Base-by-base conservation (phyloP, 345 rosid species). In the Heritiera littoralis region DNA sequence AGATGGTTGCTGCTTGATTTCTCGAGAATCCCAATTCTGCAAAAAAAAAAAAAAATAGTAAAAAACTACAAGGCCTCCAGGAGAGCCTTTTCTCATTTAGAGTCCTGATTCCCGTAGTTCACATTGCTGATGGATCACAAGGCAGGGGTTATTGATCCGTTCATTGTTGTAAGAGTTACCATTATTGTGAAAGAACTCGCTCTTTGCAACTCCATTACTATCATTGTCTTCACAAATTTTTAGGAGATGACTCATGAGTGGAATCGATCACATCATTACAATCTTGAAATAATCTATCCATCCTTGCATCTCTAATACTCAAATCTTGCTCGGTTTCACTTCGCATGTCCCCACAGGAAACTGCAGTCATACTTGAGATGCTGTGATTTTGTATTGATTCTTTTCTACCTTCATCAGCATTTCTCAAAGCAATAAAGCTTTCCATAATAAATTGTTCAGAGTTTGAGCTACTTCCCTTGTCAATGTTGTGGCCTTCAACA, bases 321-420 rank as follows among this genome's bases (percentile, higher is more conserved):
- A 52, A 4, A 66, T 9, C 56, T 65, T 73, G 45, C 51, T 72
- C 66, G 58, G 35, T 12, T 30, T 63, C 69, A 18, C n/a, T 41
- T 12, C 2, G 28, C 46, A 4, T 11, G 18, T 8, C 41, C 68
- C 60, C 28, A 17, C 61, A 15, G 52, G 75, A 45, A 40, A 32
- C 35, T 45, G 69, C 11, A 28, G 61, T 52, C 68, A 73, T 46
- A 52, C 12, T 20, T 49, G 68, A 2, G 52, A 54, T 54, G 78
- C 72, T 58, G 46, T 32, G 28, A 65, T 45, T 73, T 72, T 46
- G 11, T 5, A 32, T 66, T 18, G 67, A 74, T 17, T 78, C 66
- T 67, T 74, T 67, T 48, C 61, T 52, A 82, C 23, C 63, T 45
- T 56, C 65, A 78, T 60, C 76, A 28, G 51, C 45, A 38, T 63